A percentile compares a stretch with the other conserved stretches of the same genome.
Conservation (phyloP, 257 asterid genomes). For the Primulina tabacum region DNA sequence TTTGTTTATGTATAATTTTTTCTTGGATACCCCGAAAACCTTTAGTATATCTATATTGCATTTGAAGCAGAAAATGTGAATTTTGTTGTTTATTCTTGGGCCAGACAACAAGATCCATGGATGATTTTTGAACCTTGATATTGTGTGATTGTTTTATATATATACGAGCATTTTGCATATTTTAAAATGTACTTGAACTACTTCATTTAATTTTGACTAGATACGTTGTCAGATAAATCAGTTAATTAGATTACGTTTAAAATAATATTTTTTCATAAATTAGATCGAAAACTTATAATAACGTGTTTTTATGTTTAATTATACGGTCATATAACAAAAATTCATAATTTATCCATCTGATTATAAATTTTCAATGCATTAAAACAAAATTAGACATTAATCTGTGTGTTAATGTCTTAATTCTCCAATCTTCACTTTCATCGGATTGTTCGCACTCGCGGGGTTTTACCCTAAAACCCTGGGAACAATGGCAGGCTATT, state of each 20-base stretch:
- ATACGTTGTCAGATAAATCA: too few species aligned
- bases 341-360: too few species aligned
- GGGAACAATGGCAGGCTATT: constrained; percentile 55
- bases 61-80: background rate
- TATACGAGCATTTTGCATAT: too few species aligned
- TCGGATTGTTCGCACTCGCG: constrained; percentile 15
- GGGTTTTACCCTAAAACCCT: constrained; percentile 61
- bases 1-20: background rate
- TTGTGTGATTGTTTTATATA: background rate
- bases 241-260: too few species aligned
- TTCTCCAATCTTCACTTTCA: background rate
- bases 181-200: too few species aligned
- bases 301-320: too few species aligned
- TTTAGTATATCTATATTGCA: background rate
- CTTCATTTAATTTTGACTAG: too few species aligned
- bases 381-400: background rate
- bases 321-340: too few species aligned
- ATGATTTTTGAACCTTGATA: background rate
- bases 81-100: background rate
- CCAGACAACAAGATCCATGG: background rate
- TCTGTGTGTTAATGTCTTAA: background rate
- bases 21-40: background rate
- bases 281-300: too few species aligned
- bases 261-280: too few species aligned
- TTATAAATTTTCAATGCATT: too few species aligned